Base-by-base conservation (phyloP, 805 yeast genomes). In the Wickerhamiella parazyma region DNA sequence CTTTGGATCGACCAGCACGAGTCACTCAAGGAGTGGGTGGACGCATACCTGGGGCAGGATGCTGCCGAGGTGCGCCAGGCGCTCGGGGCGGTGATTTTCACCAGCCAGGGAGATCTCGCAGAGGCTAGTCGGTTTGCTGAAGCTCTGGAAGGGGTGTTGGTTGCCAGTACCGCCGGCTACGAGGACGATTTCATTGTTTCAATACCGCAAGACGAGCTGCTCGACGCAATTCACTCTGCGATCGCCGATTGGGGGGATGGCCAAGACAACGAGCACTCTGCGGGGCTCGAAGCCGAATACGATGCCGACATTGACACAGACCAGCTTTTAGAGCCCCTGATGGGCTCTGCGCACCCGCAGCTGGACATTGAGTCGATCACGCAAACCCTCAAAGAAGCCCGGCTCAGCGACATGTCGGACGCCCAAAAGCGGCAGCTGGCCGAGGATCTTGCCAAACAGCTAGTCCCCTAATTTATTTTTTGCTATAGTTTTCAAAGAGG, bases 31-130 rank as follows among this genome's bases (percentile, higher is more conserved):
- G 49, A 45, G 3, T 65, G 69, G 69, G 51, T 50, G 6, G 36
- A 40, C 10, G 51, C 52, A 10, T 65, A 63, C 46, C 29, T 51
- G 11, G 49, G 61, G 5, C 51, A 47, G 1, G 64, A 55, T 25
- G 68, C 68, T 3, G 34, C 33, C n/a, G 65, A 61, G 42, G 67
- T 63, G 0, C 49, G 67, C 1, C 58, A 60, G 10, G 65, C 56
- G 11, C 50, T 66, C 2, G 58, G 56, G 7, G 59, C 63, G n/a
- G 53, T 66, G n/a, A 48, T 65, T 10, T 39, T 39, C 14, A n/a
- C 33, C 16, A 16, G 14, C 12, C 9, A 12, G n/a, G n/a, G n/a
- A 2, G 18, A 14, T 7, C 17, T 14, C 22, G 12, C 31, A 19
- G 36, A 31, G 16, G 16, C 25, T 5, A 16, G 36, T 3, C 20